Evolutionary conservation across 345 rosid species (phyloP), one percentile per base, ranked within the genome.

Genomic region (Rhizophora mangle): DNA sequence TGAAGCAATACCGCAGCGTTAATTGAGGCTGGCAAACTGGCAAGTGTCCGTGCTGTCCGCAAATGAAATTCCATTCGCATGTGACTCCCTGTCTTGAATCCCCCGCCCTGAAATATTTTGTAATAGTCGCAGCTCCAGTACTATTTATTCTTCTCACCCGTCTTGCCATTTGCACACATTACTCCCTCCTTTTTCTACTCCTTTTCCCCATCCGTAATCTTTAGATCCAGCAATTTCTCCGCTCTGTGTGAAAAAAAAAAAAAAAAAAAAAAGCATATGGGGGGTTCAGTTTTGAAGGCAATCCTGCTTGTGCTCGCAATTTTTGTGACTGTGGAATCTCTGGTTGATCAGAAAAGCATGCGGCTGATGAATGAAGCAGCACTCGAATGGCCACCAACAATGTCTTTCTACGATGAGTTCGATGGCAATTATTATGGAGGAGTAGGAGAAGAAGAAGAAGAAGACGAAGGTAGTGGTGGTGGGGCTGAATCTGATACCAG

Each of bases 1-100:
- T 21, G 31, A 29, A 43, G 10, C 6, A 58, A 6, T 52, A 26
- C 60, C 49, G 19, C 74, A 58, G 74, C 57, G 47, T 68, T 47
- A 62, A 68, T 62, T 37, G 30, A 66, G 64, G 69, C 70, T 53
- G 72, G 67, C 22, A 46, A 36, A 34, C 19, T 36, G 20, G 68
- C 57, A 65, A 65, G 21, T 43, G 37, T 13, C 15, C 15, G 34
- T 37, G 65, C 32, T 39, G 46, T 74, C 59, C 63, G 69, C 63
- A 53, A 59, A 56, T 13, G 3, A 24, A 22, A n/a, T 74, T 67
- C 72, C 67, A 73, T 66, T 64, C 62, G 26, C 70, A 75, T 60
- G 80, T 69, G 75, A 72, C 62, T 47, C 27, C 22, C 18, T 47
- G 74, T 62, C 77, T 29, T 51, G 39, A 29, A 43, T 49, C n/a